Evolutionary conservation across 305 asterid genomes (phyloP).

Genomic region (Solanum chacoense): DNA sequence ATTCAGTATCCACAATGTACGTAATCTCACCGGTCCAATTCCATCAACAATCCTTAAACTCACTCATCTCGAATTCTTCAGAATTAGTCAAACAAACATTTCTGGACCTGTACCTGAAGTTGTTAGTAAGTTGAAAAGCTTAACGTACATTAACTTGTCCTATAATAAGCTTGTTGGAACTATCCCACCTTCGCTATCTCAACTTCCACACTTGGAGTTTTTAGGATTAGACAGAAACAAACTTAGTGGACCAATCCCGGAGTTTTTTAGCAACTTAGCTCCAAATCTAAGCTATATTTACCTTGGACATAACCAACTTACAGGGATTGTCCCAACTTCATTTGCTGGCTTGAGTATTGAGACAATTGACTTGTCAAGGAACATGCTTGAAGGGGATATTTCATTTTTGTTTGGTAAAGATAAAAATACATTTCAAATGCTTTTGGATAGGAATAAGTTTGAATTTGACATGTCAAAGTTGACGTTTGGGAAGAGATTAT

Average conservation of each 20-base stretch:
- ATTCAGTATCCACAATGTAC: neutral
- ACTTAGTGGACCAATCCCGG: neutral
- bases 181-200: neutral
- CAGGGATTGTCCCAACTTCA: constrained; percentile 20
- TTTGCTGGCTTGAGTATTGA: constrained; percentile 6
- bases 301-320: constrained; percentile 1
- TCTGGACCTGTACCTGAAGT: neutral
- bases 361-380: constrained; percentile 15
- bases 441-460: constrained; percentile 18
- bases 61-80: neutral
- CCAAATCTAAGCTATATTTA: neutral
- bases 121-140: neutral
- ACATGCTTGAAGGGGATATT: constrained; percentile 25
- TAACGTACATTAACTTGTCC: neutral
- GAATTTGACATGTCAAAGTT: constrained; percentile 22
- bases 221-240: neutral
- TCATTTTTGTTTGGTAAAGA: constrained; percentile 28
- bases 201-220: neutral
- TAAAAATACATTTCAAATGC: constrained; percentile 1
- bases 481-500: constrained; percentile 9
- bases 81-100: neutral
- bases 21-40: neutral
- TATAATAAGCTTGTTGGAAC: neutral
- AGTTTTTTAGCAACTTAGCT: neutral
- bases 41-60: neutral